Evolutionary conservation across 495 filamentous ascomycete genomes (phyloP).

Genomic region (Parmelia sp.): DNA sequence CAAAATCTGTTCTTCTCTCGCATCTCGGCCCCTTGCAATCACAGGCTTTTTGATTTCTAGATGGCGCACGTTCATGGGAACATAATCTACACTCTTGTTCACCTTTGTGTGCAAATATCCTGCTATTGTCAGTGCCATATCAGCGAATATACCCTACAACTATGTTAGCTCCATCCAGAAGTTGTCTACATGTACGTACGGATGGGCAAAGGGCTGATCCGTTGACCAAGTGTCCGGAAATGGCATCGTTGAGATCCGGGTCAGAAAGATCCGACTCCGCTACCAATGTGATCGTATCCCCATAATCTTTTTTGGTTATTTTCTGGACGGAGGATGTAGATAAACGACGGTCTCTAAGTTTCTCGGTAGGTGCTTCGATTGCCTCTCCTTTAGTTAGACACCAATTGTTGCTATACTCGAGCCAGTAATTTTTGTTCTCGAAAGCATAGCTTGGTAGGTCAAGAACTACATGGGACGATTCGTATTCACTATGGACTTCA

Average conservation of each 20-base stretch:
- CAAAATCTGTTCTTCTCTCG: conserved; percentile 3
- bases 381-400: conserved; percentile 45
- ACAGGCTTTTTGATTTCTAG: conserved; percentile 64
- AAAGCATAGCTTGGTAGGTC: conserved; percentile 68
- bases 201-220: conserved; percentile 11
- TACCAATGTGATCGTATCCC: conserved; percentile 50
- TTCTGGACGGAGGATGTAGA: conserved; percentile 40
- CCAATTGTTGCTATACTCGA: conserved; percentile 62
- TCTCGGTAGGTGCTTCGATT: background rate
- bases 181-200: background rate
- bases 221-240: conserved; percentile 62
- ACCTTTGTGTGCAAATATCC: conserved; percentile 60
- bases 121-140: conserved; percentile 71
- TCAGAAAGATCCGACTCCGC: conserved; percentile 63
- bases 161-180: background rate
- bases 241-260: conserved; percentile 67
- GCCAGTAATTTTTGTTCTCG: conserved; percentile 79
- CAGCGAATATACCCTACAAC: conserved; percentile 57
- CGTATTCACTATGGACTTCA: conserved; percentile 70
- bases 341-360: background rate
- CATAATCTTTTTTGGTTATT: conserved; percentile 51
- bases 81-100: conserved; percentile 45
- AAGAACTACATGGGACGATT: conserved; percentile 51
- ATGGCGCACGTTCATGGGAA: conserved; percentile 54
- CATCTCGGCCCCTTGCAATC: conserved; percentile 35